Conservation (phyloP, 2,329 filamentous ascomycete species). For the Xylariaceae sp. region DNA sequence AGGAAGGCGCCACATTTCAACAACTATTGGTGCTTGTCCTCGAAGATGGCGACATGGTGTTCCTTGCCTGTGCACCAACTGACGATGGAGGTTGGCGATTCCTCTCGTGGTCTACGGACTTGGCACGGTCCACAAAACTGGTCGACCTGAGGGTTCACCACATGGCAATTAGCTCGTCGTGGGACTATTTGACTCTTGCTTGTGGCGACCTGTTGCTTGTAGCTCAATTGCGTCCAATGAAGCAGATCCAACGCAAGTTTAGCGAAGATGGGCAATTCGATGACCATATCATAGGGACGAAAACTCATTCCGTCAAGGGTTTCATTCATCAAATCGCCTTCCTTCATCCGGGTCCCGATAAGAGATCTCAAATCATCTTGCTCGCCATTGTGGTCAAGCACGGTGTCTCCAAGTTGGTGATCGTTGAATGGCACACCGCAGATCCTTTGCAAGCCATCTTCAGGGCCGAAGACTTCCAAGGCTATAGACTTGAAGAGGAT, state of each 20-base stretch:
- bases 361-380: constrained; percentile 72
- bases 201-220: constrained; percentile 71
- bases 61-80: constrained; percentile 46
- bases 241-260: constrained; percentile 49
- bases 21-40: constrained; percentile 78
- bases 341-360: constrained; percentile 65
- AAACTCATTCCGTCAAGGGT: constrained; percentile 56
- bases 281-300: constrained; percentile 52
- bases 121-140: constrained; percentile 40
- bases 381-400: constrained; percentile 58
- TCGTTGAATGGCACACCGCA: constrained; percentile 60
- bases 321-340: constrained; percentile 87
- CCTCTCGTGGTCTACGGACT: constrained; percentile 54
- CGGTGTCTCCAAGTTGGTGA: constrained; percentile 50
- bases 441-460: constrained; percentile 47
- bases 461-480: constrained; percentile 42
- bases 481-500: constrained; percentile 49
- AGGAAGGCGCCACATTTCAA: constrained; percentile 51
- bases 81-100: constrained; percentile 55
- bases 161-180: constrained; percentile 76
- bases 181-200: constrained; percentile 64
- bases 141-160: constrained; percentile 58
- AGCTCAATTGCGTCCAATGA: constrained; percentile 63
- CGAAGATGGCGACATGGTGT: constrained; percentile 69
- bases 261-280: constrained; percentile 42